These are phyloP conservation scores for Candida succiphila DNA, from an alignment of 805 yeast species.

Conservation along the genomic window DNA sequence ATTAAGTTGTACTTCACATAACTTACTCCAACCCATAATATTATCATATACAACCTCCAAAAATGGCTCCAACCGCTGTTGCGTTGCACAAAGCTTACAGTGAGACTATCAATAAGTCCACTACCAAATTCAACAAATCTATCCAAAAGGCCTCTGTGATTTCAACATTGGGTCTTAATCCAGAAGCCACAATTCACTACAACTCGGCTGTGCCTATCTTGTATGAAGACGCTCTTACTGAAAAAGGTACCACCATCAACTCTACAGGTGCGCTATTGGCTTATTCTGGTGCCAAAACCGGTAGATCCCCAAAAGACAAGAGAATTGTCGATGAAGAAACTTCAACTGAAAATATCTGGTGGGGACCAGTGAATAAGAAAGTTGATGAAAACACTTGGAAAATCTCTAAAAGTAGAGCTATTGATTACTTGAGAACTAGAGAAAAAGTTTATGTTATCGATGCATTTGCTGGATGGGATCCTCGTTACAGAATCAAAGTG, in stretches of 20 bases:
- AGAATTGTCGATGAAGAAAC: constrained; percentile 93
- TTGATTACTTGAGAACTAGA: constrained; percentile 93
- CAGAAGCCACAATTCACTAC: constrained; percentile 67
- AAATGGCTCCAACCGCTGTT: constrained; percentile 31
- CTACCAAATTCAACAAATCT: constrained; percentile 10
- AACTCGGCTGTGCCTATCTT: constrained; percentile 89
- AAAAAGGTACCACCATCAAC: constrained; percentile 83
- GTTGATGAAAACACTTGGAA: constrained; percentile 92
- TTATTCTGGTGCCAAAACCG: constrained; percentile 91
- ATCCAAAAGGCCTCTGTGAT: constrained; percentile 21
- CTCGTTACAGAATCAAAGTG: constrained; percentile 91
- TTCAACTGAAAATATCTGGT: constrained; percentile 82
- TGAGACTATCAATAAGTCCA: constrained; percentile 11
- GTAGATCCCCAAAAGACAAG: constrained; percentile 97
- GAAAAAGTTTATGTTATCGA: constrained; percentile 90
- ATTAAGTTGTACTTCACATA: too few species aligned
- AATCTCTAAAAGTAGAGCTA: constrained; percentile 91
- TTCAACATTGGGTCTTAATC: constrained; percentile 35
- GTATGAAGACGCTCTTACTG: constrained; percentile 90
- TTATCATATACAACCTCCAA: too few species aligned
- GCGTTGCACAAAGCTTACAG: constrained; percentile 23
- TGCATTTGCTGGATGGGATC: constrained; percentile 99
- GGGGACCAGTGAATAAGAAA: constrained; percentile 98
- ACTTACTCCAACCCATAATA: too few species aligned
- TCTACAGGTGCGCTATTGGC: constrained; percentile 95